phyloP scores from a whole-genome alignment of 129 eudicot genomes.

The Centaurea solstitialis region DNA sequence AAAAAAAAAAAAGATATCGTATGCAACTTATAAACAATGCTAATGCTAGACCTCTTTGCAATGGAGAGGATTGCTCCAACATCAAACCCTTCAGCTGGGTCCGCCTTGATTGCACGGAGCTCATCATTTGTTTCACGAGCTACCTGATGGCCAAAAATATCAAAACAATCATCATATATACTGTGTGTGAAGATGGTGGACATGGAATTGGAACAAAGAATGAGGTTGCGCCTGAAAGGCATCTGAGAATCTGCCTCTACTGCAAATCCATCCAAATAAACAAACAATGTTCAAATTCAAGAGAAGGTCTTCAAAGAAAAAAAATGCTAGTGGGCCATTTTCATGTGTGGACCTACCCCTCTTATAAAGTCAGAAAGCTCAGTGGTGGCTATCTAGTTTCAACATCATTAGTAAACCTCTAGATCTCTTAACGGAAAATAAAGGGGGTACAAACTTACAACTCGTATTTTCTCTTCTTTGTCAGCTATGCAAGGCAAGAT shows the following conservation, averaged over 20 bases:
- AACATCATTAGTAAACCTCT: background rate
- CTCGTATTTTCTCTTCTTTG: slow-evolving; percentile 94
- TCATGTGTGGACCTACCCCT: background rate
- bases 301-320: background rate
- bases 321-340: background rate
- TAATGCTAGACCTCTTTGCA: slow-evolving; percentile 56
- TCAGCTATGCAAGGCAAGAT: slow-evolving; percentile 96
- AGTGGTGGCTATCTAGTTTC: background rate
- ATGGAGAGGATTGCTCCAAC: slow-evolving; percentile 83
- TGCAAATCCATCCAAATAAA: background rate
- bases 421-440: background rate
- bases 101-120: slow-evolving; percentile 77
- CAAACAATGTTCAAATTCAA: background rate
- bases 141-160: slow-evolving; percentile 52
- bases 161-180: background rate
- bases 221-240: background rate
- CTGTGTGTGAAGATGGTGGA: background rate
- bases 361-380: background rate
- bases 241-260: background rate
- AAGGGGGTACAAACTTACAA: slow-evolving; percentile 48
- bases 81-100: slow-evolving; percentile 91
- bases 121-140: slow-evolving; percentile 96
- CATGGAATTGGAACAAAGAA: background rate
- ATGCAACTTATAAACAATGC: slow-evolving; percentile 2
- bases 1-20: background rate